A percentile compares a stretch with the other conserved stretches of the same genome.
Conservation (phyloP, 108 stramenopile genomes). For the Hondaea fermentalgiana region DNA sequence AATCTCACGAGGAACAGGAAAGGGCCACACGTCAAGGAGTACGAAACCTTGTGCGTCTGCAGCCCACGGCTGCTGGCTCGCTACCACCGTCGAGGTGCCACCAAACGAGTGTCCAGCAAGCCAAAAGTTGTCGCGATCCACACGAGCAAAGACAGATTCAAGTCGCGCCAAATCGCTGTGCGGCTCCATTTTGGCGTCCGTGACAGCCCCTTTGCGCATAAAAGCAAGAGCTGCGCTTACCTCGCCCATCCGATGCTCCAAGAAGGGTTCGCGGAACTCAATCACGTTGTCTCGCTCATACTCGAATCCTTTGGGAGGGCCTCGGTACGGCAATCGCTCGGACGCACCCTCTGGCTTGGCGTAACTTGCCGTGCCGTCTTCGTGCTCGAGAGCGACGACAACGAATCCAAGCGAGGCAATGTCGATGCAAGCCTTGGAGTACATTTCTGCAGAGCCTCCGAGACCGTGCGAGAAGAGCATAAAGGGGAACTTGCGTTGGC, state of each 20-base stretch:
- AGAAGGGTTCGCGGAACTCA: not conserved
- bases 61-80: not conserved
- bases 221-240: not conserved
- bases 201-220: not conserved
- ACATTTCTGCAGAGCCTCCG: conserved; percentile 12
- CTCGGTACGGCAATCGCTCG: not conserved
- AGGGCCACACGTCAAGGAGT: not conserved
- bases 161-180: not conserved
- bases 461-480: conserved; percentile 19
- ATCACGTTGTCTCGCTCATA: not conserved
- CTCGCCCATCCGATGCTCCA: not conserved
- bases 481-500: not conserved
- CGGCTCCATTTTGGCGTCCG: not conserved
- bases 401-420: conserved; percentile 3
- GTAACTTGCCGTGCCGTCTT: conserved; percentile 14
- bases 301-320: not conserved
- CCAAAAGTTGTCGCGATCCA: not conserved
- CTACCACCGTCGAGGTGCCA: not conserved
- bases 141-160: not conserved
- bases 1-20: not conserved
- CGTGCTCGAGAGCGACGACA: conserved; percentile 19
- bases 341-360: not conserved
- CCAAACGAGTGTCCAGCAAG: not conserved
- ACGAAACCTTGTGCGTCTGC: not conserved
- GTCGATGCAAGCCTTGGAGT: not conserved